Base-by-base conservation (phyloP, 768 basidiomycete species). In the Tremella yokohamensis region DNA sequence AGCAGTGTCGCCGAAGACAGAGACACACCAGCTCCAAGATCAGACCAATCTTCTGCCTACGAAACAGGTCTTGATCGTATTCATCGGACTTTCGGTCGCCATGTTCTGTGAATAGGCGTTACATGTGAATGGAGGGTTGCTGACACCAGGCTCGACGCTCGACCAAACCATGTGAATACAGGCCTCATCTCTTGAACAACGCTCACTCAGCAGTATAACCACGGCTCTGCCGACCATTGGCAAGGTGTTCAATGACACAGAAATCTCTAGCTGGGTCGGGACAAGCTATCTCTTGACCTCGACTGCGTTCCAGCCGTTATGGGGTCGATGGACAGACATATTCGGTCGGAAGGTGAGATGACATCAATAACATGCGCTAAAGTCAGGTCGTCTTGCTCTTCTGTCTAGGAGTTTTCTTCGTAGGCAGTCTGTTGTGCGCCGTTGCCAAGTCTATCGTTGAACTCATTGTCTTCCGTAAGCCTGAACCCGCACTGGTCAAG, bases 11-110 rank as follows among this genome's bases (percentile, higher is more conserved):
- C n/a, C n/a, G n/a, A n/a, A n/a, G n/a, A n/a, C n/a, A n/a, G n/a
- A n/a, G n/a, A n/a, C n/a, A n/a, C n/a, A n/a, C n/a, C n/a, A 65
- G 45, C 61, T 87, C 49, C 85, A 85, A 11, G 87, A 89, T 78
- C 87, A 89, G 73, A 88, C 87, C 3, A 88, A 89, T 67, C 80
- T 87, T 12, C 79, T 88, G 3, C 87, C 87, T 0, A 82, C 83
- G 70, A 81, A 79, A 56, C 84, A 84, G 72, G 78, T 88, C 42
- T 72, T 88, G 2, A 78, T 82, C 8, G 82, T 87, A 3, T 87
- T 87, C 65, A 68, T 80, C 0, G 83, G 85, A 4, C 79, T 87
- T 9, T 79, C 83, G 0, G 75, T 84, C 0, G 87, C 85, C 49
- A 80, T 84, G 12, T 78, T 85, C 44, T 83, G 85, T n/a, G n/a